These are phyloP conservation scores for Boletus tylopilopsis DNA, from an alignment of 768 basidiomycete genomes.

Conservation along the genomic window DNA sequence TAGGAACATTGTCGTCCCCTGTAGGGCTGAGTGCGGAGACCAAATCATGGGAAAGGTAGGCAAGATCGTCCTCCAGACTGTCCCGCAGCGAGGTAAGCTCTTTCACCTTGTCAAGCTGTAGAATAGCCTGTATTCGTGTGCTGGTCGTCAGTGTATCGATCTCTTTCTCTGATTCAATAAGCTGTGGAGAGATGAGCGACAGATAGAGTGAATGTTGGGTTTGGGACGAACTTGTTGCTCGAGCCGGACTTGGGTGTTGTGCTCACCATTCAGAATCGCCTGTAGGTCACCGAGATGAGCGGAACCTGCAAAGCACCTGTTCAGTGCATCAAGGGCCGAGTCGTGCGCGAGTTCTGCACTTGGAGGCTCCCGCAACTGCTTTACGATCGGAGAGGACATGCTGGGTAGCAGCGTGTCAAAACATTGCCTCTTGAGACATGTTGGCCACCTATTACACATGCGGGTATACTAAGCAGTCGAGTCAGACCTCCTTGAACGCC, in stretches of 20 bases:
- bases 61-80: conserved; percentile 72
- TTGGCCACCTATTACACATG: conserved; percentile 23
- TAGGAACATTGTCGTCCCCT: conserved; percentile 47
- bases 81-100: conserved; percentile 75
- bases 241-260: conserved; percentile 38
- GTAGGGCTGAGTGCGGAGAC: conserved; percentile 46
- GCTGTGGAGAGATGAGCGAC: conserved; percentile 44
- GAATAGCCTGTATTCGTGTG: conserved; percentile 45
- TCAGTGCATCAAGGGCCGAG: conserved; percentile 35
- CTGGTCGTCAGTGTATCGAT: conserved; percentile 45
- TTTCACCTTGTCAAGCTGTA: conserved; percentile 60
- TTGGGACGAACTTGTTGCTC: conserved; percentile 41
- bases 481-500: conserved; percentile 1
- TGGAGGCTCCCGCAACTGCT: conserved; percentile 47
- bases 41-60: conserved; percentile 61
- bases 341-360: conserved; percentile 38
- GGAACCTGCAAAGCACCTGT: conserved; percentile 44
- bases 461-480: too few species aligned
- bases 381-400: conserved; percentile 46
- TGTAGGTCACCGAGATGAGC: conserved; percentile 51
- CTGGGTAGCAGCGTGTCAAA: neutral
- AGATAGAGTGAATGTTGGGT: conserved; percentile 9
- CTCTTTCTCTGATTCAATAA: conserved; percentile 47
- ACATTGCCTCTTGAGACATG: neutral
- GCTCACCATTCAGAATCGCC: conserved; percentile 40